A percentile compares a stretch with the other conserved stretches of the same genome.
phyloP scores from a whole-genome alignment of 2,329 filamentous ascomycete species.

The Aaosphaeria pasadenensis region DNA sequence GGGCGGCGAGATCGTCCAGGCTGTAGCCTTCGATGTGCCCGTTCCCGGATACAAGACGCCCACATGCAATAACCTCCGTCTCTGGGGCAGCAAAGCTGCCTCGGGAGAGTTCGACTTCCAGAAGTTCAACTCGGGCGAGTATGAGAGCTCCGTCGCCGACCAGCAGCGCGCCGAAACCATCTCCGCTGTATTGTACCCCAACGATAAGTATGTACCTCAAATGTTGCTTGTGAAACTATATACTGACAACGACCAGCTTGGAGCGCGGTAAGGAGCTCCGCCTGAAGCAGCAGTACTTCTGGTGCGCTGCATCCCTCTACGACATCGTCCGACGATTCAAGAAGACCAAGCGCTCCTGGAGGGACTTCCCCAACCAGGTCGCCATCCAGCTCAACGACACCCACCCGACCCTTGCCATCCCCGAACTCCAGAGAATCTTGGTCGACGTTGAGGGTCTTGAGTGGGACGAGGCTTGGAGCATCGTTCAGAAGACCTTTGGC shows the following conservation, averaged over 20 bases:
- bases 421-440: slow-evolving; percentile 91
- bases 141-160: slow-evolving; percentile 96
- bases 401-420: slow-evolving; percentile 92
- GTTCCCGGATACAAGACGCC: slow-evolving; percentile 87
- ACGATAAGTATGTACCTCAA: slow-evolving; percentile 64
- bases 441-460: slow-evolving; percentile 85
- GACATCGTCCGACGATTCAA: slow-evolving; percentile 98
- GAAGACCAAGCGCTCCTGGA: slow-evolving; percentile 90
- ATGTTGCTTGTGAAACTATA: not conserved
- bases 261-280: slow-evolving; percentile 95
- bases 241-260: slow-evolving; percentile 45
- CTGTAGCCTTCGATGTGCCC: slow-evolving; percentile 85
- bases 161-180: slow-evolving; percentile 99
- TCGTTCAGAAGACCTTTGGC: slow-evolving; percentile 67
- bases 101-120: slow-evolving; percentile 99
- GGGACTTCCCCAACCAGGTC: slow-evolving; percentile 87
- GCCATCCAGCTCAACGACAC: slow-evolving; percentile 98
- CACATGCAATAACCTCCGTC: slow-evolving; percentile 91
- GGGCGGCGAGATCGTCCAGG: slow-evolving; percentile 86
- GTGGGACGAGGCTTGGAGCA: slow-evolving; percentile 90
- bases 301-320: slow-evolving; percentile 93
- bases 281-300: slow-evolving; percentile 99
- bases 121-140: slow-evolving; percentile 98
- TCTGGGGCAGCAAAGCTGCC: slow-evolving; percentile 97
- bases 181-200: slow-evolving; percentile 94